Evolutionary conservation across 1,284 basidiomycete species (phyloP), one percentile per base, ranked within the genome.

Genomic region (Apiotrichum akiyoshidainum): DNA sequence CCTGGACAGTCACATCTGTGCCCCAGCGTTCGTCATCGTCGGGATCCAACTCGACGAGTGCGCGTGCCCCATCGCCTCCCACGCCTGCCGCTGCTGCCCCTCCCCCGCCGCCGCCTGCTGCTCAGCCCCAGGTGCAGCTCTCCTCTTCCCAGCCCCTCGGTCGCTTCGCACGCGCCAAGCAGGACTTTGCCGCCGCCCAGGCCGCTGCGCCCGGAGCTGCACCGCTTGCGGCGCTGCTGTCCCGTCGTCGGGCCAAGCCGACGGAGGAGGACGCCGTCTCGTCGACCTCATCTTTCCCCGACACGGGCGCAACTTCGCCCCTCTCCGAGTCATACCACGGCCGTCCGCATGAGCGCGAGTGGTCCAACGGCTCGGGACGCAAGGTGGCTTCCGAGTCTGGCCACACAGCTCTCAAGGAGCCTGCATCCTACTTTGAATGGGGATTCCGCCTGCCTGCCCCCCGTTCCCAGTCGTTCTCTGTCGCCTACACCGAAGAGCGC

Each of bases 81-180:
- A 41, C 41, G 13, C 51, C 51, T 2, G 51, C 41, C 5, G 9
- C 47, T 11, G 17, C 17, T 12, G n/a, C 46, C n/a, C n/a, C 33
- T 19, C 33, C 46, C 33, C 47, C 47, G 2, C 8, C 26, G 2
- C 11, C 35, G 4, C 12, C 35, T 3, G 35, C 11, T 22, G n/a
- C 50, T 13, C 21, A 52, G 46, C 55, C 56, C 26, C 26, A 31
- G 26, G 4, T 31, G 3, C 26, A 31, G 26, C 52, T 49, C 14
- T 58, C 16, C 19, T 51, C 39, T 35, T 58, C 26, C 37, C 44
- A 46, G 49, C 56, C 53, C 14, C 59, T 68, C 3, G 71, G 71
- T 5, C 64, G 71, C 16, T 73, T 73, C 48, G 65, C 69, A 13
- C 71, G 69, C 52, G 67, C 71, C 11, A 65, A 68, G 13, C 65